Evolutionary conservation across 148 eudicot genomes (phyloP).

Genomic region (Fagopyrum esculentum): DNA sequence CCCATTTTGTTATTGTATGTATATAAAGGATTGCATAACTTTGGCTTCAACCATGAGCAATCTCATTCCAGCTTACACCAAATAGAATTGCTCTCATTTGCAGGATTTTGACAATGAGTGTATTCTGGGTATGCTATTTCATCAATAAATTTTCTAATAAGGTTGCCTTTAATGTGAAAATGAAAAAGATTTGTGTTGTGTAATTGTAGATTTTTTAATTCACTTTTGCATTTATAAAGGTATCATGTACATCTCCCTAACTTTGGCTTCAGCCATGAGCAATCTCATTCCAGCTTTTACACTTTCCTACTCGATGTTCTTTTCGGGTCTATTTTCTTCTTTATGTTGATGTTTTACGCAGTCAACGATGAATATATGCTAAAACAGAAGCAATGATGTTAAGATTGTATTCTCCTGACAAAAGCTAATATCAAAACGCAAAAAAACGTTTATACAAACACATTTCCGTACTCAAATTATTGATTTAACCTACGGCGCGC

Average conservation of each 20-base stretch:
- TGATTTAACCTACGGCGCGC: too few relatives aligned
- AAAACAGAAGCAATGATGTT: not conserved
- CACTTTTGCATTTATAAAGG: conserved; percentile 45
- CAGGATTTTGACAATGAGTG: not conserved
- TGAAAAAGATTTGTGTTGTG: not conserved
- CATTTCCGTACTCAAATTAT: too few relatives aligned
- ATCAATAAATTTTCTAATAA: not conserved
- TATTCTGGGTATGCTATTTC: conserved; percentile 8
- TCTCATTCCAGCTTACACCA: not conserved
- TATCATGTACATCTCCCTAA: conserved; percentile 52
- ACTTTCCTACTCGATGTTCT: conserved; percentile 59
- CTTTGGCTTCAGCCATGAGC: conserved; percentile 58
- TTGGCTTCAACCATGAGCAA: too few relatives aligned
- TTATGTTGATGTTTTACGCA: not conserved
- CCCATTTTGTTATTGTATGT: not conserved
- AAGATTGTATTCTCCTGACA: not conserved
- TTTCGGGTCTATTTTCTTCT: conserved; percentile 29
- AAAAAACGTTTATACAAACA: too few relatives aligned
- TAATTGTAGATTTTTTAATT: not conserved
- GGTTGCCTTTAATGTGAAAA: not conserved
- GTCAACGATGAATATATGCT: not conserved
- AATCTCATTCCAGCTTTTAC: conserved; percentile 49
- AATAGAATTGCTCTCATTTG: not conserved
- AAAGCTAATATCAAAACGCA: too few relatives aligned
- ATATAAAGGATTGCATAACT: not conserved